These are phyloP conservation scores for Borealophlyctis nickersoniae DNA, from an alignment of 192 early-diverging fungal species.

Conservation along the genomic window DNA sequence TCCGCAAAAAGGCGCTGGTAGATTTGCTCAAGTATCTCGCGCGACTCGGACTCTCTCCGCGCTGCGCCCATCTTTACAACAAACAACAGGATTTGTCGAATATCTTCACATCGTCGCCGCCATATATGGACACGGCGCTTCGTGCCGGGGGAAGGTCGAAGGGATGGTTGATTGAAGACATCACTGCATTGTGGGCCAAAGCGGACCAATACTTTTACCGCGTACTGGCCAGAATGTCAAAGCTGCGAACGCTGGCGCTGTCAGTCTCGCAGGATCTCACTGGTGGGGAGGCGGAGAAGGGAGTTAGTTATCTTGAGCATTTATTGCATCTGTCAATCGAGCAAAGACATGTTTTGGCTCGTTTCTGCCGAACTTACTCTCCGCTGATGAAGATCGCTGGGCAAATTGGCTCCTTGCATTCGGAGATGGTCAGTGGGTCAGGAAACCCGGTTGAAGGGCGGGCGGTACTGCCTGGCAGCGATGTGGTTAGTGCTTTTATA, in stretches of 20 bases:
- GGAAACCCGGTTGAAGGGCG: no score
- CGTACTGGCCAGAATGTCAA: constrained; percentile 59
- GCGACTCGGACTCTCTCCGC: constrained; percentile 55
- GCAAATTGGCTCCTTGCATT: constrained; percentile 20
- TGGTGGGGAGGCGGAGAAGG: constrained; percentile 60
- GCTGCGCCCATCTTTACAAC: constrained; percentile 26
- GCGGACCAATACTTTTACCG: constrained; percentile 71
- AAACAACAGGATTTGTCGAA: constrained; percentile 33
- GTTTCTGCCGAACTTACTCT: constrained; percentile 12
- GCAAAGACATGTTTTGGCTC: constrained; percentile 49
- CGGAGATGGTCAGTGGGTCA: not conserved
- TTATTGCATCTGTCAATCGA: constrained; percentile 59
- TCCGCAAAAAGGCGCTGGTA: constrained; percentile 74
- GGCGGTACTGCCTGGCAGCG: no score
- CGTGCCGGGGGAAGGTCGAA: not conserved
- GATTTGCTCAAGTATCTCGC: constrained; percentile 73
- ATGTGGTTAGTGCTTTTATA: no score
- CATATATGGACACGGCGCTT: not conserved
- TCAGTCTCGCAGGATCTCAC: constrained; percentile 59
- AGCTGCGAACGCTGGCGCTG: constrained; percentile 46
- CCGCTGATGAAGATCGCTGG: constrained; percentile 5
- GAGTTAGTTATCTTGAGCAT: constrained; percentile 64
- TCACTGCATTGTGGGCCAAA: constrained; percentile 39
- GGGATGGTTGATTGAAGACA: not conserved
- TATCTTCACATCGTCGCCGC: constrained; percentile 25